Evolutionary conservation across 2,329 filamentous ascomycete species (phyloP).

Genomic region (Dichotomopilus funicola): DNA sequence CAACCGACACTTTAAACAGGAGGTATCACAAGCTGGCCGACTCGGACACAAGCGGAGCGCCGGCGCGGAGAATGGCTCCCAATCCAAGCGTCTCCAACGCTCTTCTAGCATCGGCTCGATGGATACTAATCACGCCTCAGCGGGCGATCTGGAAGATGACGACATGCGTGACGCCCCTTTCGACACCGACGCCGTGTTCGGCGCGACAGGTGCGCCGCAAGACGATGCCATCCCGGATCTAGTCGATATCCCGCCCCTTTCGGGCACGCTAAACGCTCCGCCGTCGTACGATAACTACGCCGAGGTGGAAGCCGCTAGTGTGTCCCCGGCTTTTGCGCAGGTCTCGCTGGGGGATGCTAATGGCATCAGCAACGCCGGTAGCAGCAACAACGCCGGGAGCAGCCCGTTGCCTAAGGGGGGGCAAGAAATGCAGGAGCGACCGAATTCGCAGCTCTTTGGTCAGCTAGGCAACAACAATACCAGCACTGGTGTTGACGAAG

Average conservation of each 20-base stretch:
- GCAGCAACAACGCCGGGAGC: background rate
- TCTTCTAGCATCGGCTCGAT: slow-evolving; percentile 42
- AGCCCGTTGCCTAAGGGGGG: background rate
- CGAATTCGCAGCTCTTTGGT: slow-evolving; percentile 1
- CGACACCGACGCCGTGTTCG: slow-evolving; percentile 10
- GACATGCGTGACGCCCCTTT: slow-evolving; percentile 24
- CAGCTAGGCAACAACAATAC: background rate
- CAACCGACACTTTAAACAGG: slow-evolving; percentile 31
- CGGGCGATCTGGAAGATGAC: slow-evolving; percentile 31
- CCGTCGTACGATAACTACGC: slow-evolving; percentile 8
- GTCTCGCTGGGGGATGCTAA: slow-evolving; percentile 15
- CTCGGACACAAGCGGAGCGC: slow-evolving; percentile 22
- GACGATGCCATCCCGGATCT: slow-evolving; percentile 4
- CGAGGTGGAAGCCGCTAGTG: slow-evolving; percentile 4
- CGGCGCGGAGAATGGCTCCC: slow-evolving; percentile 1
- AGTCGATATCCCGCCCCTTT: slow-evolving; percentile 1
- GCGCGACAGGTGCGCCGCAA: background rate
- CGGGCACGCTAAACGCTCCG: background rate
- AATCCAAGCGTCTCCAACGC: slow-evolving; percentile 40
- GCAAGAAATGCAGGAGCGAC: slow-evolving; percentile 19
- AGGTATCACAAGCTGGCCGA: slow-evolving; percentile 21
- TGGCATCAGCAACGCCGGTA: background rate
- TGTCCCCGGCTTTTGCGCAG: slow-evolving; percentile 6
- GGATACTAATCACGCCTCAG: slow-evolving; percentile 40
- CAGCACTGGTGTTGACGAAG: background rate